Evolutionary conservation across 23 red algal genomes (phyloP).

Genomic region (Gracilaria vermiculophylla): DNA sequence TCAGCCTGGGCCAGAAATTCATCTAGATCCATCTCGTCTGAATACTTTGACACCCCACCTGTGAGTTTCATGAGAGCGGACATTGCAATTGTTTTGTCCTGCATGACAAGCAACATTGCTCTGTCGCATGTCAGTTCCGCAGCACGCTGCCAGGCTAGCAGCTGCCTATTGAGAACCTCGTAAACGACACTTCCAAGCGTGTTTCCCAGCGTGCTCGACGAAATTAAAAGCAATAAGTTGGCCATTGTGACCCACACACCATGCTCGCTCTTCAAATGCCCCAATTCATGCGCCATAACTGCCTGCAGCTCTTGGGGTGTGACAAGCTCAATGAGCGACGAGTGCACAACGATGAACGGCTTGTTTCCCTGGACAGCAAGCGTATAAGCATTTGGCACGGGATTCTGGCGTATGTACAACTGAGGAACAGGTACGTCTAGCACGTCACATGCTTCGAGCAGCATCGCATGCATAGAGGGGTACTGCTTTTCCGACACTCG

Average conservation of each 20-base stretch:
- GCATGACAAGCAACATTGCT: conserved; percentile 92
- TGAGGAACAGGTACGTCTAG: conserved; percentile 80
- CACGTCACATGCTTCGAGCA: conserved; percentile 73
- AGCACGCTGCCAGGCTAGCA: conserved; percentile 78
- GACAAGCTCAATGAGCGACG: conserved; percentile 82
- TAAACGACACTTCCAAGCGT: conserved; percentile 61
- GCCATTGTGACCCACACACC: conserved; percentile 95
- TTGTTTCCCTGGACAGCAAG: conserved; percentile 88
- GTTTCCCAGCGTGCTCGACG: conserved; percentile 43
- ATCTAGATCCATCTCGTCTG: conserved; percentile 78
- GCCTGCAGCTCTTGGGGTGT: conserved; percentile 83
- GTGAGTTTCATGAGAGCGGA: conserved; percentile 92
- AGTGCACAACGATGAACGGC: conserved; percentile 94
- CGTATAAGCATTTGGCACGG: conserved; percentile 95
- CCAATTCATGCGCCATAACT: conserved; percentile 93
- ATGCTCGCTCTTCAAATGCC: conserved; percentile 96
- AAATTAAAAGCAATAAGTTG: conserved; percentile 76
- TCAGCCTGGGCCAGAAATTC: conserved; percentile 77
- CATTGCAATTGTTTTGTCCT: conserved; percentile 72
- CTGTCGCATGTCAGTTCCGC: conserved; percentile 97
- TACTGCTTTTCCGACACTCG: conserved; percentile 75
- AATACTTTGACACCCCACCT: conserved; percentile 66
- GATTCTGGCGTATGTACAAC: conserved; percentile 88
- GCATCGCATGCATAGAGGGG: conserved; percentile 69
- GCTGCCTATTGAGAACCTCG: conserved; percentile 45